Conservation (phyloP, 257 asterid genomes). For the Handroanthus guayacan region DNA sequence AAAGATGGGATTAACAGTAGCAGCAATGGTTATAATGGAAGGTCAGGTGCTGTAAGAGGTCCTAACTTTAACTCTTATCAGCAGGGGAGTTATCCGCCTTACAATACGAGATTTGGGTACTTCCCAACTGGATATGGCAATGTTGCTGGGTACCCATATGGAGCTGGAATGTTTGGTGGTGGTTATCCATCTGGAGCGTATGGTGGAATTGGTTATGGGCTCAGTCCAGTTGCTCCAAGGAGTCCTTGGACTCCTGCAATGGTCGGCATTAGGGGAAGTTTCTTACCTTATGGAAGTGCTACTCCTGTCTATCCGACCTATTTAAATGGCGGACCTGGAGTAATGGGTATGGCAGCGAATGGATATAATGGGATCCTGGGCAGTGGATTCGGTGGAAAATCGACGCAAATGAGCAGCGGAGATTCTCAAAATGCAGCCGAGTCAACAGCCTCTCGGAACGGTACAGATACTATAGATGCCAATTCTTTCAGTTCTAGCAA, state of each 20-base stretch:
- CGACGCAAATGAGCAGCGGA: slow-evolving; percentile 37
- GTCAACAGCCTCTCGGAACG: slow-evolving; percentile 41
- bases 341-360: slow-evolving; percentile 42
- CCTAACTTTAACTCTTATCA: slow-evolving; percentile 51
- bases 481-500: slow-evolving; percentile 49
- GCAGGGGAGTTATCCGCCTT: slow-evolving; percentile 49
- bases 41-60: slow-evolving; percentile 55
- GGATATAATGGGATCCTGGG: slow-evolving; percentile 57
- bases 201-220: slow-evolving; percentile 66
- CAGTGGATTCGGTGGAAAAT: slow-evolving; percentile 43
- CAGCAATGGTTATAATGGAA: slow-evolving; percentile 48
- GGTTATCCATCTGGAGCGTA: slow-evolving; percentile 65
- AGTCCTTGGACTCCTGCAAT: slow-evolving; percentile 59
- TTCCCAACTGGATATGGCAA: slow-evolving; percentile 62
- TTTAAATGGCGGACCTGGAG: slow-evolving; percentile 59
- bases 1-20: slow-evolving; percentile 63
- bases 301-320: slow-evolving; percentile 60
- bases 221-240: slow-evolving; percentile 57
- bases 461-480: slow-evolving; percentile 45
- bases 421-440: slow-evolving; percentile 54
- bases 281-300: slow-evolving; percentile 54
- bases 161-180: slow-evolving; percentile 56
- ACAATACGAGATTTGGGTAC: slow-evolving; percentile 59
- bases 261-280: slow-evolving; percentile 55
- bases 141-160: slow-evolving; percentile 64